A percentile compares a stretch with the other conserved stretches of the same genome.
Evolutionary conservation across 345 rosid species (phyloP).

Genomic region (Trapa bicornis): DNA sequence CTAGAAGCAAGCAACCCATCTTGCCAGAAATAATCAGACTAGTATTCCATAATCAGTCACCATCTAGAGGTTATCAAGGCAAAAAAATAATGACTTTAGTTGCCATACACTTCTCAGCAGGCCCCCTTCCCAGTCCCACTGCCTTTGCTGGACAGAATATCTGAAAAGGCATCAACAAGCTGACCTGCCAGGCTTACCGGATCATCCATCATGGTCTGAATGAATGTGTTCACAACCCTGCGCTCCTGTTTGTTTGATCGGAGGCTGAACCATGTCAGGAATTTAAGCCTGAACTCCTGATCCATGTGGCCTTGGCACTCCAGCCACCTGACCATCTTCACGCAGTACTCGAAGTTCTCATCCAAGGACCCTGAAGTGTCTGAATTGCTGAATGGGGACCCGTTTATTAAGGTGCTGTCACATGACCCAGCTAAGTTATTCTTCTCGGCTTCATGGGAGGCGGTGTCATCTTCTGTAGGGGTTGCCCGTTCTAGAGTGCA

Average conservation of each 20-base stretch:
- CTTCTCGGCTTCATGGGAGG: slow-evolving; percentile 55
- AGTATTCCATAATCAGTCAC: background rate
- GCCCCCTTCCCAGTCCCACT: background rate
- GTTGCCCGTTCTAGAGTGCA: slow-evolving; percentile 39
- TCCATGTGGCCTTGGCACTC: slow-evolving; percentile 76
- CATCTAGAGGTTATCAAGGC: background rate
- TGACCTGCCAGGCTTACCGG: slow-evolving; percentile 88
- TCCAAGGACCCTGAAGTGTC: slow-evolving; percentile 48
- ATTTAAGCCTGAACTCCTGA: slow-evolving; percentile 70
- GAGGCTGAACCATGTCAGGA: slow-evolving; percentile 92
- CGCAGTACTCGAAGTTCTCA: slow-evolving; percentile 75
- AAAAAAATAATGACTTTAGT: background rate
- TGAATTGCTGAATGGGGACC: slow-evolving; percentile 43
- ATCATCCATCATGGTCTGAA: slow-evolving; percentile 78
- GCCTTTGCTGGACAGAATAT: slow-evolving; percentile 62
- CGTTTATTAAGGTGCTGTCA: slow-evolving; percentile 67
- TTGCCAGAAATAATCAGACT: background rate
- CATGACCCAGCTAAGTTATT: slow-evolving; percentile 49
- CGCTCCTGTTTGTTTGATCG: slow-evolving; percentile 82
- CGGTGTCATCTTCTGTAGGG: slow-evolving; percentile 61
- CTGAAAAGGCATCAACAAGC: slow-evolving; percentile 72
- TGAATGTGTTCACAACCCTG: slow-evolving; percentile 80
- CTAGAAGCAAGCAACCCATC: background rate
- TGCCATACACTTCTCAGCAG: background rate
- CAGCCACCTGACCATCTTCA: slow-evolving; percentile 72